Base-by-base conservation (phyloP, 2,329 filamentous ascomycete species). In the Metarhizium robertsii region DNA sequence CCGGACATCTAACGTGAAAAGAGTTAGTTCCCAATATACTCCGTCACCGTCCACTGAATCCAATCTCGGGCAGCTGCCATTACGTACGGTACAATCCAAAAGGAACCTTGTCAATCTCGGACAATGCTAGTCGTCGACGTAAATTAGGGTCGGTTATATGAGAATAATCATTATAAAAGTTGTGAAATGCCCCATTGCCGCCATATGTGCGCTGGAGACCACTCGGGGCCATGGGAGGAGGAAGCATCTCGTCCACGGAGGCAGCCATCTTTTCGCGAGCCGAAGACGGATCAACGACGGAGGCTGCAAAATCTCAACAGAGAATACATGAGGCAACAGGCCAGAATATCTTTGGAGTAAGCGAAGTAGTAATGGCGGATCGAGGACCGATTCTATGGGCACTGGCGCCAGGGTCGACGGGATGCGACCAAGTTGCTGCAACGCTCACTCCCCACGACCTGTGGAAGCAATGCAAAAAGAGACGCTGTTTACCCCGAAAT, bases 71-170 rank as follows among this genome's bases (percentile, higher is more conserved):
- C 30, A n/a, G 29, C 25, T 7, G 13, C 20, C 14, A 38, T 16
- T 36, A 71, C 71, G 40, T 66, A 75, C 73, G 88, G 68, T 88
- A 87, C 74, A 86, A 82, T 61, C 87, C 85, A 65, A 91, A 90
- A 0, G 84, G 84, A 3, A 87, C 84, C 73, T 88, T 88, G 74
- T 91, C 87, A 61, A 91, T 89, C 65, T 92, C 86, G 10, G 87
- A 86, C 55, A 92, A 79, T 29, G 88, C 88, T 56, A 89, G 79
- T 55, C 88, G 81, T 60, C 89, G 79, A 54, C 87, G 81, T 63
- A 92, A 79, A 63, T 90, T 88, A n/a, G 87, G 86, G 66, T 92
- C 87, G 60, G 79, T 67, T 38, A 86, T 80, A 60, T 83, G 80
- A 7, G 77, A 80, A 61, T 72, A 87, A 67, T 87, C 83, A 65